Evolutionary conservation across 1,139 yeast species (phyloP).

Genomic region (Lodderomyces margitis): DNA sequence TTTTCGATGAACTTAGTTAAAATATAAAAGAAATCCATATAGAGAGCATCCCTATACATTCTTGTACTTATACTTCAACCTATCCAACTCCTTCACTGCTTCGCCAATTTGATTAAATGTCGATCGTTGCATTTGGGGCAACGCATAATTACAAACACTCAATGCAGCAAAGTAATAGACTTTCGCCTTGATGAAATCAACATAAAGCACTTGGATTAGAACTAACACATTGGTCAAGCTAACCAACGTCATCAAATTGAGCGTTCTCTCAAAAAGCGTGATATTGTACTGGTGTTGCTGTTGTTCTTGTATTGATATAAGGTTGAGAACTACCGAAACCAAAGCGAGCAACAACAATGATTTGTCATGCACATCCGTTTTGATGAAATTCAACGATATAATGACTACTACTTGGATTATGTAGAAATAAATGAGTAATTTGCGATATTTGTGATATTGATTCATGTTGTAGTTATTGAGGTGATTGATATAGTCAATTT

Average conservation of each 20-base stretch:
- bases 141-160: slow-evolving; percentile 18
- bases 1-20: too few relatives aligned
- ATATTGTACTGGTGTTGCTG: background rate
- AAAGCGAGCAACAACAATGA: slow-evolving; percentile 3
- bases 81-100: slow-evolving; percentile 16
- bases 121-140: slow-evolving; percentile 15
- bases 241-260: slow-evolving; percentile 11
- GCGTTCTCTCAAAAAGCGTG: background rate
- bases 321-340: slow-evolving; percentile 7
- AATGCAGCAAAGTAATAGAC: slow-evolving; percentile 11
- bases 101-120: slow-evolving; percentile 15
- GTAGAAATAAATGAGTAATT: slow-evolving; percentile 9
- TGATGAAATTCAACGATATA: background rate
- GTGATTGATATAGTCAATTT: slow-evolving; percentile 18
- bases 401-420: slow-evolving; percentile 6
- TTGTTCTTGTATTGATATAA: background rate
- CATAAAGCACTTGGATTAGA: slow-evolving; percentile 3
- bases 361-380: background rate
- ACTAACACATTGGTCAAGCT: slow-evolving; percentile 1
- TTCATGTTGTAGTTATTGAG: slow-evolving; percentile 11
- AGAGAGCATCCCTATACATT: slow-evolving; percentile 18
- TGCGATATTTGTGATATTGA: slow-evolving; percentile 7
- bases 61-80: slow-evolving; percentile 24
- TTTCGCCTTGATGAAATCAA: background rate
- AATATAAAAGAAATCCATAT: too few relatives aligned